Conservation (phyloP, 768 basidiomycete genomes). For the Calocera viscosa region DNA sequence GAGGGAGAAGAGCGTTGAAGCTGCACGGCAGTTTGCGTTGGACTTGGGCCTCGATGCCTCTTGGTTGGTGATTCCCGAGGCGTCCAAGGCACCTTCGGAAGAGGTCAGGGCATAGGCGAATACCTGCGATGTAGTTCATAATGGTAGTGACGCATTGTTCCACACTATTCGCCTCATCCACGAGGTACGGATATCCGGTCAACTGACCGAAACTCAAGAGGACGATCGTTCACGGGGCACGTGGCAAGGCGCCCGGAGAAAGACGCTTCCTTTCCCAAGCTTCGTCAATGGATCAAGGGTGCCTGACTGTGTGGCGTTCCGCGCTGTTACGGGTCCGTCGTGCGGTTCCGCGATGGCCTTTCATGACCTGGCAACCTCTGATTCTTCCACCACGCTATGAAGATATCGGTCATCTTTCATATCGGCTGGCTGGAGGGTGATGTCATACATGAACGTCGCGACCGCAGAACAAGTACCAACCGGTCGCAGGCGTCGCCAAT, state of each 20-base stretch:
- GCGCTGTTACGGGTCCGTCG: background rate
- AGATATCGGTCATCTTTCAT: background rate
- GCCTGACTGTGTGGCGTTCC: background rate
- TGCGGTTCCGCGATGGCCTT: background rate
- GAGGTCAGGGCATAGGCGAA: background rate
- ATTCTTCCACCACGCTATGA: background rate
- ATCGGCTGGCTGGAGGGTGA: no score
- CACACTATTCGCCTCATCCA: no score
- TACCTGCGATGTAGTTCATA: background rate
- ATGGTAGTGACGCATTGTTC: background rate
- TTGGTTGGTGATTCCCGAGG: background rate
- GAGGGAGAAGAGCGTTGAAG: background rate
- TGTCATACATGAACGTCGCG: no score
- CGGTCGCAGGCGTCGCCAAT: no score
- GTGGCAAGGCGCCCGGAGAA: no score
- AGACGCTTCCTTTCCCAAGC: background rate
- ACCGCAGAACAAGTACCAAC: no score
- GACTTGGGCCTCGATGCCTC: background rate
- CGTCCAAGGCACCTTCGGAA: background rate
- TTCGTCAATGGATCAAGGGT: no score
- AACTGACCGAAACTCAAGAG: no score
- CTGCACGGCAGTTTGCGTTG: background rate
- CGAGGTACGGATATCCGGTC: no score
- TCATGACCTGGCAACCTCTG: background rate
- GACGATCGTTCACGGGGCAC: no score